Evolutionary conservation across 169 alveolate genomes (phyloP).

Genomic region (Cytauxzoon felis): DNA sequence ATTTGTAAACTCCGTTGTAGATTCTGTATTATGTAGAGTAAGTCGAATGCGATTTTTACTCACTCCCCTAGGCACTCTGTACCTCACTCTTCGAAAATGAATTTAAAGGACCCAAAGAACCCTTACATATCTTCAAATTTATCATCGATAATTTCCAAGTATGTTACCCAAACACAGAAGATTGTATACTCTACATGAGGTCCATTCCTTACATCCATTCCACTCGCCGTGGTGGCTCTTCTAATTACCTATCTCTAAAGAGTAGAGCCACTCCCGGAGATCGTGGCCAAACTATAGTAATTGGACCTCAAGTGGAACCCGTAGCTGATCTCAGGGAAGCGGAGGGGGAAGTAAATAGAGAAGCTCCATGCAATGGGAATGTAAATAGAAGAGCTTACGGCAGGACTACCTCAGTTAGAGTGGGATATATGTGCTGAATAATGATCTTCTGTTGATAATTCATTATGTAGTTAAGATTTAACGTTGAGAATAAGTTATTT

Average conservation of each 20-base stretch:
- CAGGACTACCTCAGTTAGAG: neutral
- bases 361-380: too few species aligned
- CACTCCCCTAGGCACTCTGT: slow-evolving; percentile 14
- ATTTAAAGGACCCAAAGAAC: slow-evolving; percentile 17
- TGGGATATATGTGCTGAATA: slow-evolving; percentile 7
- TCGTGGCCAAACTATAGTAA: too few species aligned
- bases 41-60: too few species aligned
- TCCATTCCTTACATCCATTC: neutral
- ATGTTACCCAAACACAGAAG: slow-evolving; percentile 2
- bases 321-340: too few species aligned
- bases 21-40: slow-evolving; percentile 26
- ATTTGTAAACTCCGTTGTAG: slow-evolving; percentile 28
- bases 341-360: too few species aligned
- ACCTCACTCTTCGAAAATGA: slow-evolving; percentile 40
- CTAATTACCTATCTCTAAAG: too few species aligned
- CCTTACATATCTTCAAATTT: slow-evolving; percentile 22
- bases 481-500: neutral
- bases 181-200: neutral
- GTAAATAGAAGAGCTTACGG: too few species aligned
- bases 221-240: too few species aligned
- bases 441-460: neutral
- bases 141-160: slow-evolving; percentile 17
- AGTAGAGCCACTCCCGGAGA: too few species aligned
- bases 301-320: too few species aligned
- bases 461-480: neutral